Percentiles rank a stretch among this genome's conserved stretches.
Evolutionary conservation across 2,329 filamentous ascomycete species (phyloP).

Genomic region (Hymenotorrendiella dingleyae): DNA sequence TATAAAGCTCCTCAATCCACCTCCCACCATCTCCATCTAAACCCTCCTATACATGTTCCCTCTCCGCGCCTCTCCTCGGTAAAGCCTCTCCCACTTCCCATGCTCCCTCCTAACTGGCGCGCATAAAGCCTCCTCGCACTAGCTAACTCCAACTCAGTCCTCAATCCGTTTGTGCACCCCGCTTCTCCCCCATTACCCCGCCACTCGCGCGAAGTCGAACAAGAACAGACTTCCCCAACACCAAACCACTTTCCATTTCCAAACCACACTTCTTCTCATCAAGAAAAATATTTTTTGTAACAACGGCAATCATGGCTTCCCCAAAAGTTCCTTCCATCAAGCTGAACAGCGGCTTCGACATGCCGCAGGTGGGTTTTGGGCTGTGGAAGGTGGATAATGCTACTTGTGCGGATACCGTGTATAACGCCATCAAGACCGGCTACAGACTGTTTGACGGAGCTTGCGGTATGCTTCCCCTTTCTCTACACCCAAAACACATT

Average conservation of each 20-base stretch:
- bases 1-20: too few species aligned
- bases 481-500: background rate
- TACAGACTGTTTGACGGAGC: constrained; percentile 57
- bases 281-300: constrained; percentile 11
- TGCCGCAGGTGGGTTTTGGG: constrained; percentile 58
- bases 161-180: too few species aligned
- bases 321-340: constrained; percentile 33
- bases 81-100: too few species aligned
- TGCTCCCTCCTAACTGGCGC: too few species aligned
- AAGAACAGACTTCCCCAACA: background rate
- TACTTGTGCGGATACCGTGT: constrained; percentile 59
- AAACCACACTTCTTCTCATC: too few species aligned
- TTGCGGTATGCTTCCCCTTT: constrained; percentile 41
- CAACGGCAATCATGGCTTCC: constrained; percentile 25
- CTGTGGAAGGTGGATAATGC: constrained; percentile 66
- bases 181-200: background rate
- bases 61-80: too few species aligned
- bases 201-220: background rate
- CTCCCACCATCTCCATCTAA: too few species aligned
- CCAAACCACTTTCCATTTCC: constrained; percentile 4
- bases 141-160: too few species aligned
- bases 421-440: constrained; percentile 57
- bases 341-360: constrained; percentile 42
- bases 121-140: too few species aligned
- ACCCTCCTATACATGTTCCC: too few species aligned